phyloP scores from a whole-genome alignment of 768 basidiomycete species.

The Boletellus emodensis region DNA sequence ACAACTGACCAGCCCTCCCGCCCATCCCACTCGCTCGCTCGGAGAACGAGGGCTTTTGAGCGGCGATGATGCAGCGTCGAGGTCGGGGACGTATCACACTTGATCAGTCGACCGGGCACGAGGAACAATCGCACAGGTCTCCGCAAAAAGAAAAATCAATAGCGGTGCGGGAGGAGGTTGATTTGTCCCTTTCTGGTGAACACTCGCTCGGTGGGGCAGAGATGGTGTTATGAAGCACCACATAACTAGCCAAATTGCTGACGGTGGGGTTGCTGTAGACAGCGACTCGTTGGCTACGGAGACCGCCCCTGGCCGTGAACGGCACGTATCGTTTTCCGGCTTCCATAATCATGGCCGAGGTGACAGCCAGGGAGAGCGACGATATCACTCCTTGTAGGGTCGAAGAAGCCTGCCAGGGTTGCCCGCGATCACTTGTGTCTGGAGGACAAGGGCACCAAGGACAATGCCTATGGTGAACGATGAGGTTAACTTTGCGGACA shows the following conservation, averaged over 20 bases:
- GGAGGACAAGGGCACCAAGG: constrained; percentile 7
- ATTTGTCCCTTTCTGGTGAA: no score
- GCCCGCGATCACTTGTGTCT: not conserved
- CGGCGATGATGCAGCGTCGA: constrained; percentile 55
- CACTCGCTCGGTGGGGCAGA: no score
- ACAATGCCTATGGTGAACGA: not conserved
- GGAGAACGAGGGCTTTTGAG: constrained; percentile 55
- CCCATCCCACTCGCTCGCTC: constrained; percentile 64
- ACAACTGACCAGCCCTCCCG: constrained; percentile 49
- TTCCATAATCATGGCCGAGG: constrained; percentile 14
- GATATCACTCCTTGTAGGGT: constrained; percentile 8
- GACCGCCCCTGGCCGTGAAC: constrained; percentile 6
- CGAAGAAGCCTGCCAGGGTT: not conserved
- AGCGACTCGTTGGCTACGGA: constrained; percentile 10
- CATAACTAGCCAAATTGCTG: constrained; percentile 4
- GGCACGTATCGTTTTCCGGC: constrained; percentile 16
- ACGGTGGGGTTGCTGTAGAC: constrained; percentile 11
- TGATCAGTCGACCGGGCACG: constrained; percentile 67
- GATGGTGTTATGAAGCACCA: no score
- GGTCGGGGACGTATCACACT: constrained; percentile 60
- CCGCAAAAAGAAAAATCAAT: not conserved
- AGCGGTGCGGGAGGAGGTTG: not conserved
- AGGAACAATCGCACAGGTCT: constrained; percentile 74
- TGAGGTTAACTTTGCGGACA: not conserved
- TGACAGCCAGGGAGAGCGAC: constrained; percentile 7